Evolutionary conservation across 129 eudicot genomes (phyloP).

Genomic region (Flaveria linearis): DNA sequence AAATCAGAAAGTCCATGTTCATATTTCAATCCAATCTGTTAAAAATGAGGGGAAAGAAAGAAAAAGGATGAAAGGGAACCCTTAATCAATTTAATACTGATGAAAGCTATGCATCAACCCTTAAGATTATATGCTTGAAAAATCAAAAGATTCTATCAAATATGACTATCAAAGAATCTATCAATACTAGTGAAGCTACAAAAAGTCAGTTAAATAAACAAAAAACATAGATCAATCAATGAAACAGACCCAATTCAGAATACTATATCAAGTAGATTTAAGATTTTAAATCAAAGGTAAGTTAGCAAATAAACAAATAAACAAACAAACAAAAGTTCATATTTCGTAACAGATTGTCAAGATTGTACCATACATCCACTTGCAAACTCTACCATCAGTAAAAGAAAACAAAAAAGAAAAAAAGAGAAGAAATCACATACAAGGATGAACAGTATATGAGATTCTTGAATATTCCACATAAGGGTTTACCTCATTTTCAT

Average conservation of each 20-base stretch:
- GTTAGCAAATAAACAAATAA: conserved; percentile 23
- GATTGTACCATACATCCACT: conserved; percentile 37
- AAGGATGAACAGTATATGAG: conserved; percentile 32
- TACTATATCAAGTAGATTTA: conserved; percentile 14
- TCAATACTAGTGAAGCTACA: conserved; percentile 26
- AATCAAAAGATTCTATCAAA: conserved; percentile 33
- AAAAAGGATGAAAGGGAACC: neutral
- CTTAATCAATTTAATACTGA: conserved; percentile 12
- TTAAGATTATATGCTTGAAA: conserved; percentile 34
- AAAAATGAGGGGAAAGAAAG: conserved; percentile 22
- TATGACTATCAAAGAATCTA: conserved; percentile 16
- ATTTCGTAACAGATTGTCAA: conserved; percentile 28
- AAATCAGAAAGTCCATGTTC: conserved; percentile 19
- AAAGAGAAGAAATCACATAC: neutral
- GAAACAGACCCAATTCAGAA: conserved; percentile 27
- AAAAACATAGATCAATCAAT: conserved; percentile 27
- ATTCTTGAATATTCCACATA: conserved; percentile 73
- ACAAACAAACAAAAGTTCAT: conserved; percentile 7
- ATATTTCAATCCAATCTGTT: conserved; percentile 29
- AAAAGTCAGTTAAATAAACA: conserved; percentile 19
- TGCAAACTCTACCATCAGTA: conserved; percentile 25
- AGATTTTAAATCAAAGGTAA: conserved; percentile 26
- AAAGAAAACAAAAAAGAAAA: neutral
- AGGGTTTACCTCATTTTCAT: conserved; percentile 20
- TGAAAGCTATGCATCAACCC: conserved; percentile 15